Base-by-base conservation (phyloP, 2,329 filamentous ascomycete genomes). In the Claviceps cyperi region DNA sequence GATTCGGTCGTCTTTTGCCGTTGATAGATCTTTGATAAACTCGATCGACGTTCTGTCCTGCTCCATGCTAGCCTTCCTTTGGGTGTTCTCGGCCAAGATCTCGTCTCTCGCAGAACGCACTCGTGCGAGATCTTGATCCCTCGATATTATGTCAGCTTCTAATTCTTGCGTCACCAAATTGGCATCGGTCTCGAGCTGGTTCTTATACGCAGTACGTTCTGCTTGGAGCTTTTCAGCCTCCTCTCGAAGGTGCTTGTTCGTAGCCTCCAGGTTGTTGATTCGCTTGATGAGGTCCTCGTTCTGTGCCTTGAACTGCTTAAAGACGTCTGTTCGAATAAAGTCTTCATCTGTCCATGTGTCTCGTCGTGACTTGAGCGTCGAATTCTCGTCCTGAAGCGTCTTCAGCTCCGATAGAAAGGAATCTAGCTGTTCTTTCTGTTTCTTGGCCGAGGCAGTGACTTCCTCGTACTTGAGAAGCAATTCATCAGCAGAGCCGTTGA, bases 251-350 rank as follows among this genome's bases (percentile, higher is more conserved):
- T 89, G 83, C 52, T 84, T 82, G 64, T 96, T 96, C 13, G 83
- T 85, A 3, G 88, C 88, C 66, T 97, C 91, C 14, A 97, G 69
- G 58, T 91, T 83, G 64, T 98, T 98, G 60, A 95, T 82, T 38
- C 88, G 83, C 64, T 87, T 91, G 57, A 96, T 88, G 8, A 94
- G 78, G 58, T 97, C 91, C 60, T 97, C 92, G 59, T 94, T 86
- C 59, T 96, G 88, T 22, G 77, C 78, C 67, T 90, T 94, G 61
- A 96, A 77, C 54, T 86, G 81, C 67, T 95, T 97, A 75, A 95
- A 98, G 3, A 95, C 76, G 59, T 96, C 89, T 4, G 89, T 95
- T 51, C 88, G 82, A 40, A 89, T 83, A 62, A 94, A 97, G 59
- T 98, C 92, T 54, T 98, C 92, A 59, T 98, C 92, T 0, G 86